A percentile compares a stretch with the other conserved stretches of the same genome.
Evolutionary conservation across 2,329 filamentous ascomycete genomes (phyloP).

Genomic region (Colletotrichum gloeosporioides): DNA sequence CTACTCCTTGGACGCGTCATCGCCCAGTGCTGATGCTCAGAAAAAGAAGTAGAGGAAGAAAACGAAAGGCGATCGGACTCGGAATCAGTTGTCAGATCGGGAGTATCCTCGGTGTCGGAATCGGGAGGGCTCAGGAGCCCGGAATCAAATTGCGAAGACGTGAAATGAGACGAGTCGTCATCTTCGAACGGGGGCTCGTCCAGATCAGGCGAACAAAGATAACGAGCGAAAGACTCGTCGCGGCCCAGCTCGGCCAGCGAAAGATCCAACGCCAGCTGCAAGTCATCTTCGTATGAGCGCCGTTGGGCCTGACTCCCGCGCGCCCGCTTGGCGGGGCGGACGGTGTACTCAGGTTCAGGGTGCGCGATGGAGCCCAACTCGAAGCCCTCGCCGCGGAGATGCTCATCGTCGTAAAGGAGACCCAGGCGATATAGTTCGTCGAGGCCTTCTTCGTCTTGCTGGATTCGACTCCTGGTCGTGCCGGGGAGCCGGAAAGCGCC

Average conservation of each 20-base stretch:
- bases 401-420: conserved; percentile 48
- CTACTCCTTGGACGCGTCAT: neutral
- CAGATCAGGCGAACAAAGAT: conserved; percentile 30
- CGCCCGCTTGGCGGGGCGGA: conserved; percentile 39
- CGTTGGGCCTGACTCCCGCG: conserved; percentile 29
- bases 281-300: conserved; percentile 26
- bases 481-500: conserved; percentile 50
- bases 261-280: conserved; percentile 41
- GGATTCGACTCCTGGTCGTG: conserved; percentile 34
- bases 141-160: conserved; percentile 45
- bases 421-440: conserved; percentile 50
- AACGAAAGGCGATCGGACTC: conserved; percentile 22
- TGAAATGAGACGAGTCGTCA: neutral
- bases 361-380: conserved; percentile 43
- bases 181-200: conserved; percentile 26
- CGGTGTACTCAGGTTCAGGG: conserved; percentile 41
- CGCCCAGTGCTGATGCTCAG: conserved; percentile 36
- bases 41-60: conserved; percentile 22
- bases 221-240: conserved; percentile 43
- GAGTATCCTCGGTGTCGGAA: conserved; percentile 39
- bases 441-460: conserved; percentile 39
- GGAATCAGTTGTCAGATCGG: conserved; percentile 33
- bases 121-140: conserved; percentile 38
- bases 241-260: conserved; percentile 48
- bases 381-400: conserved; percentile 39